Conservation (phyloP, 495 filamentous ascomycete genomes). For the Penicillium coprophilum region DNA sequence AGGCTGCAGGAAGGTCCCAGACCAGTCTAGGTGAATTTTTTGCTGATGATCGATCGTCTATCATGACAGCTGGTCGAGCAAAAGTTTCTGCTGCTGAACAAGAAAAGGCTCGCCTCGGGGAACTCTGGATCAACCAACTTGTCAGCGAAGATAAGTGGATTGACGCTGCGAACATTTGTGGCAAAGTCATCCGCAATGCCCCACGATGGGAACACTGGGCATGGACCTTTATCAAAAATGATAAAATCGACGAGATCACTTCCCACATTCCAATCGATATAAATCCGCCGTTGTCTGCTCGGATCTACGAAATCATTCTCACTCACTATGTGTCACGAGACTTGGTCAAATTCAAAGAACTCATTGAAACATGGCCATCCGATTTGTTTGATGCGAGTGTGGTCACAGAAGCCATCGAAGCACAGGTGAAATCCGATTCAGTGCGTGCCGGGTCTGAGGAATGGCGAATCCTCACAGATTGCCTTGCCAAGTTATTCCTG, state of each 20-base stretch:
- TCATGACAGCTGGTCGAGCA: constrained; percentile 43
- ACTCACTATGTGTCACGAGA: constrained; percentile 79
- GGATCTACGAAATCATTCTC: constrained; percentile 82
- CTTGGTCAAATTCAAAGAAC: constrained; percentile 64
- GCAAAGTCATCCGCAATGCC: constrained; percentile 75
- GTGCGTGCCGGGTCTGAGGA: constrained; percentile 71
- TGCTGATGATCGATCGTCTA: constrained; percentile 68
- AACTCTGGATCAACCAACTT: constrained; percentile 87
- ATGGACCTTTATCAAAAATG: constrained; percentile 79
- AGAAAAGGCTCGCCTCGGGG: constrained; percentile 89
- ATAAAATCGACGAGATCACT: constrained; percentile 86
- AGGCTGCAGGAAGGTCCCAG: constrained; percentile 51
- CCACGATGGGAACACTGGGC: constrained; percentile 93
- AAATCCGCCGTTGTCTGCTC: constrained; percentile 75
- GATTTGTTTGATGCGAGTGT: constrained; percentile 76
- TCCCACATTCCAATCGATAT: constrained; percentile 75
- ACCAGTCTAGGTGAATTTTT: constrained; percentile 73
- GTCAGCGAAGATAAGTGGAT: constrained; percentile 71
- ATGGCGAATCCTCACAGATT: constrained; percentile 80
- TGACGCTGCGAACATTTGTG: constrained; percentile 72
- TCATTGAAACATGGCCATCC: constrained; percentile 82
- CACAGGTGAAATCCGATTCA: constrained; percentile 67
- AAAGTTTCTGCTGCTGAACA: constrained; percentile 67
- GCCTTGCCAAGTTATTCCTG: constrained; percentile 79
- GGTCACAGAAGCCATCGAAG: constrained; percentile 69